Percentiles rank a stretch among this genome's conserved stretches.
These are phyloP conservation scores for Saccharomyces jurei DNA, from an alignment of 805 yeast species.

Conservation along the genomic window DNA sequence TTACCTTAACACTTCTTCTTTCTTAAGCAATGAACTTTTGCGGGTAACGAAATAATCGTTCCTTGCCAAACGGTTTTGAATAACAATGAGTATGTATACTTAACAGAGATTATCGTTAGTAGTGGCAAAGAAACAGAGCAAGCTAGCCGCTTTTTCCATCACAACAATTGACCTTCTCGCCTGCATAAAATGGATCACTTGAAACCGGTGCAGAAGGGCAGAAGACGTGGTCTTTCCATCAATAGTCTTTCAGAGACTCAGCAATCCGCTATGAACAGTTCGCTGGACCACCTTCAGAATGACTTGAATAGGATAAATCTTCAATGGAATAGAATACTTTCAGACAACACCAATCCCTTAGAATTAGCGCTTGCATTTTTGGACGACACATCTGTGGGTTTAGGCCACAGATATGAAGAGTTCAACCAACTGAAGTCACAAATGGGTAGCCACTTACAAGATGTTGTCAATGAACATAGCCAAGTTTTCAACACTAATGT, in stretches of 20 bases:
- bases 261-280: constrained; percentile 22
- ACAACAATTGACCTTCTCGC: background rate
- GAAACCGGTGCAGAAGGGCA: constrained; percentile 9
- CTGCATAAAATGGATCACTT: constrained; percentile 15
- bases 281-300: constrained; percentile 23
- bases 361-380: constrained; percentile 76
- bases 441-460: constrained; percentile 50
- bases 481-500: constrained; percentile 79
- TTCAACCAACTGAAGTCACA: constrained; percentile 53
- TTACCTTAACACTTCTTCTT: background rate
- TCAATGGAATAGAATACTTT: constrained; percentile 44
- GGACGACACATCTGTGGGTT: constrained; percentile 86
- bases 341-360: constrained; percentile 63
- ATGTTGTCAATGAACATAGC: constrained; percentile 71
- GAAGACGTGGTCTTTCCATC: constrained; percentile 27
- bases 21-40: no score
- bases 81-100: background rate
- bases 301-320: constrained; percentile 30
- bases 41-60: background rate
- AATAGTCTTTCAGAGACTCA: constrained; percentile 24
- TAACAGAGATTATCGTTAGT: background rate
- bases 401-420: constrained; percentile 64
- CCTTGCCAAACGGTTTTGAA: background rate
- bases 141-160: background rate
- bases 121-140: background rate